Evolutionary conservation across 306 rosid species (phyloP).

Genomic region (Glycine latifolia): DNA sequence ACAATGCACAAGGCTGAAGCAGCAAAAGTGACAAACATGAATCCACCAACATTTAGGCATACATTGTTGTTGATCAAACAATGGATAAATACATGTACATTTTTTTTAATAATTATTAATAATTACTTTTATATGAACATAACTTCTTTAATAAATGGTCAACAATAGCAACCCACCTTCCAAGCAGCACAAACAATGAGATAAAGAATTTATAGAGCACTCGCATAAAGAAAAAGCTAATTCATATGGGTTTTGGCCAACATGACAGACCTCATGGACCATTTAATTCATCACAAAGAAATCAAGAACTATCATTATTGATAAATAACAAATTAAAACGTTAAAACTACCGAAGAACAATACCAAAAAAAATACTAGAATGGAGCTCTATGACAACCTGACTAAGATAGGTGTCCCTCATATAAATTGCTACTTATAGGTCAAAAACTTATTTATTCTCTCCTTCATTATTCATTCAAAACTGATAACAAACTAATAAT

Average conservation of each 20-base stretch:
- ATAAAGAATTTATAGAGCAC: constrained; percentile 92
- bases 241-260: constrained; percentile 90
- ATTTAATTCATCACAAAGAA: constrained; percentile 35
- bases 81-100: neutral
- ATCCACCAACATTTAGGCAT: neutral
- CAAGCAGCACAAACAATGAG: constrained; percentile 82
- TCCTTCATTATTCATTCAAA: constrained; percentile 25
- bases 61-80: constrained; percentile 5
- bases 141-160: constrained; percentile 66
- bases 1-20: neutral
- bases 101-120: neutral
- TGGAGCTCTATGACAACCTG: neutral
- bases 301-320: neutral
- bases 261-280: constrained; percentile 59
- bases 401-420: constrained; percentile 15
- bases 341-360: neutral
- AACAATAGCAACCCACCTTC: constrained; percentile 78
- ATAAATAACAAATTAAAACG: constrained; percentile 6
- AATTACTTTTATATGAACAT: neutral
- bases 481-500: constrained; percentile 27
- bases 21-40: constrained; percentile 1
- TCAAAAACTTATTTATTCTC: neutral
- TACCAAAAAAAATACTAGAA: neutral
- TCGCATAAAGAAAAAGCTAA: constrained; percentile 79
- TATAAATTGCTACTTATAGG: neutral